Percentiles rank a stretch among this genome's conserved stretches.
phyloP scores from a whole-genome alignment of 1,284 basidiomycete species.

The Lentinula novae-zelandiae region DNA sequence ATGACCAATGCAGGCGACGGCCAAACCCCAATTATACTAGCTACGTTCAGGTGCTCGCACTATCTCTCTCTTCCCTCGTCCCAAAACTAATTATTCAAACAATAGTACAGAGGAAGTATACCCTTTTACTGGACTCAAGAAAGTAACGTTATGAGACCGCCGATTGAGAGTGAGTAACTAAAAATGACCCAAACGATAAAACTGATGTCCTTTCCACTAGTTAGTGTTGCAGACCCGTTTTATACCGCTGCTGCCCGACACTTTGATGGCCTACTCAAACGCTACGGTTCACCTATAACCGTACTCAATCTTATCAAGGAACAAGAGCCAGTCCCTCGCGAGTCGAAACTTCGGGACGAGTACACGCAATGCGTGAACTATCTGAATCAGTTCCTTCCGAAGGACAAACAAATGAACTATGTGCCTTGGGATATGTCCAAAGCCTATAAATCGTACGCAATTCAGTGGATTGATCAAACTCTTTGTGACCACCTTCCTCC shows the following conservation, averaged over 20 bases:
- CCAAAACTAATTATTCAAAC: background rate
- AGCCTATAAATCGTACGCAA: slow-evolving; percentile 78
- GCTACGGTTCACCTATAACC: slow-evolving; percentile 89
- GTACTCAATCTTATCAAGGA: slow-evolving; percentile 97
- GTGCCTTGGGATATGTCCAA: slow-evolving; percentile 96
- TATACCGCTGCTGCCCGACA: slow-evolving; percentile 92
- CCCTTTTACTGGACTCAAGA: slow-evolving; percentile 98
- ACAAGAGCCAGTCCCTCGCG: slow-evolving; percentile 77
- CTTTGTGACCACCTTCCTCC: background rate
- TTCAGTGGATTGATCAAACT: background rate
- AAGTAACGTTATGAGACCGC: slow-evolving; percentile 86
- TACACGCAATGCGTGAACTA: slow-evolving; percentile 93
- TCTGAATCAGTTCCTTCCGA: slow-evolving; percentile 93
- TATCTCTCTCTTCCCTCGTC: background rate
- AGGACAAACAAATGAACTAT: slow-evolving; percentile 85
- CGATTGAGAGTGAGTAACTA: slow-evolving; percentile 80
- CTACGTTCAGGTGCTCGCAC: slow-evolving; percentile 73
- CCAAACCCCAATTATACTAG: slow-evolving; percentile 89
- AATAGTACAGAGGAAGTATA: slow-evolving; percentile 89
- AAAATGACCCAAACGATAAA: background rate
- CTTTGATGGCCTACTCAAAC: slow-evolving; percentile 88
- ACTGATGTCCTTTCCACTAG: slow-evolving; percentile 37
- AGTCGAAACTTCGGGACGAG: slow-evolving; percentile 90
- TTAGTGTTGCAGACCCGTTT: slow-evolving; percentile 94
- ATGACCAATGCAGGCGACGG: slow-evolving; percentile 36